These are phyloP conservation scores for Acacia concinna DNA, from an alignment of 331 rosid species.

Conservation along the genomic window DNA sequence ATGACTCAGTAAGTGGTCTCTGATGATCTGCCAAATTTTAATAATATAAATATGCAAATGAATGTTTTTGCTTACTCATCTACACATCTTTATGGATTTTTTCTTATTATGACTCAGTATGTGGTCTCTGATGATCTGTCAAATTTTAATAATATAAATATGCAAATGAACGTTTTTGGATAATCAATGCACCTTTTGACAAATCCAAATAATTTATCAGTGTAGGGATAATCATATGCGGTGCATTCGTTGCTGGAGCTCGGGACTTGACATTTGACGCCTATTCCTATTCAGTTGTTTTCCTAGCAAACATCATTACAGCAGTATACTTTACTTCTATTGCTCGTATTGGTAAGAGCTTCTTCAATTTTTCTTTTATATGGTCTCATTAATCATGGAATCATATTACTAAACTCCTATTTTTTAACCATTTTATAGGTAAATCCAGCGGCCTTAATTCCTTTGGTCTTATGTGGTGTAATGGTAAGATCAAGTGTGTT, in stretches of 20 bases:
- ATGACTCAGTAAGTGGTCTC: not conserved
- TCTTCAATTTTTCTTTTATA: not conserved
- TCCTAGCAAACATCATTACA: slow-evolving; percentile 64
- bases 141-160: not conserved
- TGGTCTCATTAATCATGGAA: slow-evolving; percentile 18
- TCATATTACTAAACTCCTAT: slow-evolving; percentile 3
- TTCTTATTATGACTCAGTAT: not conserved
- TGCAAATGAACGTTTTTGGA: not conserved
- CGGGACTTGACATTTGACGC: slow-evolving; percentile 66
- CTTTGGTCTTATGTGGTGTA: slow-evolving; percentile 82
- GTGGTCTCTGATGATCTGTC: not conserved
- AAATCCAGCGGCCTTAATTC: slow-evolving; percentile 66
- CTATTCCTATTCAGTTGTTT: slow-evolving; percentile 55
- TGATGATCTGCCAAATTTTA: not conserved
- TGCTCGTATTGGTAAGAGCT: slow-evolving; percentile 56
- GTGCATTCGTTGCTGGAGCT: slow-evolving; percentile 71
- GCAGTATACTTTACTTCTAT: slow-evolving; percentile 66
- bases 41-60: not conserved
- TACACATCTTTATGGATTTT: not conserved
- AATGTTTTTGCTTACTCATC: not conserved
- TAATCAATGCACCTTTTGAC: slow-evolving; percentile 32
- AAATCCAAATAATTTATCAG: slow-evolving; percentile 50
- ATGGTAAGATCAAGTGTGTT: slow-evolving; percentile 52
- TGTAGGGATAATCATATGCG: slow-evolving; percentile 61
- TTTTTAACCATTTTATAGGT: slow-evolving; percentile 42